These are phyloP conservation scores for Hypomontagnella submonticulosa DNA, from an alignment of 495 filamentous ascomycete genomes.

Conservation along the genomic window DNA sequence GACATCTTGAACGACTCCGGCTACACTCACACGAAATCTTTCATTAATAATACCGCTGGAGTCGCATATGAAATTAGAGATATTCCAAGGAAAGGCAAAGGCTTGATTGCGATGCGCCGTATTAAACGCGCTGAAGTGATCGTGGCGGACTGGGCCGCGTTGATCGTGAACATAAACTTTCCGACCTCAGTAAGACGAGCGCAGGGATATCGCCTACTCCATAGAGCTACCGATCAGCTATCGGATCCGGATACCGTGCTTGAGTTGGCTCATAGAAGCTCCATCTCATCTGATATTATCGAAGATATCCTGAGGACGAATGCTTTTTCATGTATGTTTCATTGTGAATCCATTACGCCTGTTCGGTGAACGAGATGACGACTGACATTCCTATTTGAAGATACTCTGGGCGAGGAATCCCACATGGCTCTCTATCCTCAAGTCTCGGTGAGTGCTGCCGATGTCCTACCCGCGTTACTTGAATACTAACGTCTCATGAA, in stretches of 20 bases:
- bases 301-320: slow-evolving; percentile 57
- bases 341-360: too few relatives aligned
- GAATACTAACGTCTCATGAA: background rate
- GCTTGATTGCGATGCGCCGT: slow-evolving; percentile 48
- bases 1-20: slow-evolving; percentile 45
- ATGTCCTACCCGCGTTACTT: background rate
- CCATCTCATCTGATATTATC: slow-evolving; percentile 47
- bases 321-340: slow-evolving; percentile 45
- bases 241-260: slow-evolving; percentile 47
- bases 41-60: slow-evolving; percentile 11
- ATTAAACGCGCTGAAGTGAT: slow-evolving; percentile 49
- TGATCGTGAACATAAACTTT: slow-evolving; percentile 51
- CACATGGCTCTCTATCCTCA: slow-evolving; percentile 54
- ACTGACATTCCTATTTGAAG: too few relatives aligned
- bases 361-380: too few relatives aligned
- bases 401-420: slow-evolving; percentile 39
- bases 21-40: slow-evolving; percentile 19
- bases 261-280: slow-evolving; percentile 47
- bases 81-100: slow-evolving; percentile 54
- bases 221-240: slow-evolving; percentile 50
- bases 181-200: slow-evolving; percentile 44
- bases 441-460: slow-evolving; percentile 46
- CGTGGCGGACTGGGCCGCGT: slow-evolving; percentile 52
- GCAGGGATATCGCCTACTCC: slow-evolving; percentile 48
- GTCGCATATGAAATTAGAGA: slow-evolving; percentile 47